A percentile compares a stretch with the other conserved stretches of the same genome.
Evolutionary conservation across 2,329 filamentous ascomycete species (phyloP).

Genomic region (Cercospora sp.): DNA sequence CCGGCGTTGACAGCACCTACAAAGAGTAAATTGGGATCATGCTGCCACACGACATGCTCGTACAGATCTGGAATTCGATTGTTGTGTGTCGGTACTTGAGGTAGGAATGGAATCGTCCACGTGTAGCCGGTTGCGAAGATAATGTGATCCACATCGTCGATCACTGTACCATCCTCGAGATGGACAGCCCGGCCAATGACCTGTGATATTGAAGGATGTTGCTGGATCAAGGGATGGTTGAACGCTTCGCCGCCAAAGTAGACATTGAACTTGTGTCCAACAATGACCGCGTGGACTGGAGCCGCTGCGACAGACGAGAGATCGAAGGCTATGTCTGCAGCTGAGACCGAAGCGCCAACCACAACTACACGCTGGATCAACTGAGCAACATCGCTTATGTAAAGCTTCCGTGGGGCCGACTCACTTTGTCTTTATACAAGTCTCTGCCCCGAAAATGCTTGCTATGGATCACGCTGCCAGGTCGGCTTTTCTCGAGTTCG

Average conservation of each 20-base stretch:
- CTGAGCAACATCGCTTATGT: too few species aligned
- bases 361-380: constrained; percentile 53
- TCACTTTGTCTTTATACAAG: constrained; percentile 45
- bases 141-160: constrained; percentile 59
- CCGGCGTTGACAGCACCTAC: constrained; percentile 59
- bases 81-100: constrained; percentile 52
- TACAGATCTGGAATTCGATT: constrained; percentile 59
- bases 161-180: constrained; percentile 56
- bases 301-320: constrained; percentile 48
- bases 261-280: constrained; percentile 52
- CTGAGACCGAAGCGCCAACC: constrained; percentile 65
- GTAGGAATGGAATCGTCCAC: constrained; percentile 64
- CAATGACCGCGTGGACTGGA: constrained; percentile 56
- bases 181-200: constrained; percentile 51
- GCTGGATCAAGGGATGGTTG: constrained; percentile 55
- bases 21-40: constrained; percentile 58
- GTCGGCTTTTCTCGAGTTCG: constrained; percentile 50
- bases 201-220: constrained; percentile 49
- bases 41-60: constrained; percentile 57
- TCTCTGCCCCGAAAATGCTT: constrained; percentile 55
- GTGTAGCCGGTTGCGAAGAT: constrained; percentile 68
- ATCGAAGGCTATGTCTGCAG: constrained; percentile 61
- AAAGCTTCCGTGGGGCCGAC: background rate
- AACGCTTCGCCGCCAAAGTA: constrained; percentile 63
- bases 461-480: constrained; percentile 54